Base-by-base conservation (phyloP, 106 monocot genomes). In the Acanthochlamys bracteata region DNA sequence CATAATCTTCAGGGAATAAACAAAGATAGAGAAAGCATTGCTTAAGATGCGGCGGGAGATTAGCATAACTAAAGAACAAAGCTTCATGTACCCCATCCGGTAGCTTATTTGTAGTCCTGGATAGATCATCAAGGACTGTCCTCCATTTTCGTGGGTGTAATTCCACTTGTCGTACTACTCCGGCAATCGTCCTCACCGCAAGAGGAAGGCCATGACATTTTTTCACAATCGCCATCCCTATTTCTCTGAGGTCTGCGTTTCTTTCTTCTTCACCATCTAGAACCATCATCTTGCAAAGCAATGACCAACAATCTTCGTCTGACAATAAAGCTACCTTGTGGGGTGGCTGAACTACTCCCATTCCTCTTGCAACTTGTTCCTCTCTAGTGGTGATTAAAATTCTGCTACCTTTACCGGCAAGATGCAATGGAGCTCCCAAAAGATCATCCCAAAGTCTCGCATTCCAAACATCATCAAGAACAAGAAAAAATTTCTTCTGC, bases 391-490 rank as follows among this genome's bases (percentile, higher is more conserved):
- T 84, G 41, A 84, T 26, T 14, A 84, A 39, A 25, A 84, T 57
- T 41, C 42, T 77, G 47, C 76, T 70, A 42, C 67, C 73, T 10
- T 24, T 8, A 0, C 21, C 41, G 19, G 57, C 61, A 7, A 54
- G 24, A 20, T 73, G 58, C 13, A 87, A 61, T 0, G 82, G 77
- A 0, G 4, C 45, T 22, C 46, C 33, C 16, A 87, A 27, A 20
- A 78, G 40, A 20, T 77, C 68, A 20, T 65, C 68, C 86, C 86
- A 87, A 1, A 76, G 68, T 11, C 43, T 39, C 4, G 55, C 63
- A 25, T 63, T 41, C 77, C 75, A 78, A 1, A 85, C 69, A 66
- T 78, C 85, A 75, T 85, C 81, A 15, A 85, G 53, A 10, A 85
- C 78, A 26, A 85, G 60, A 17, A 85, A 59, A 40, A 75, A 39